These are phyloP conservation scores for Epichloe uncinata DNA, from an alignment of 2,329 filamentous ascomycete species.

Conservation along the genomic window DNA sequence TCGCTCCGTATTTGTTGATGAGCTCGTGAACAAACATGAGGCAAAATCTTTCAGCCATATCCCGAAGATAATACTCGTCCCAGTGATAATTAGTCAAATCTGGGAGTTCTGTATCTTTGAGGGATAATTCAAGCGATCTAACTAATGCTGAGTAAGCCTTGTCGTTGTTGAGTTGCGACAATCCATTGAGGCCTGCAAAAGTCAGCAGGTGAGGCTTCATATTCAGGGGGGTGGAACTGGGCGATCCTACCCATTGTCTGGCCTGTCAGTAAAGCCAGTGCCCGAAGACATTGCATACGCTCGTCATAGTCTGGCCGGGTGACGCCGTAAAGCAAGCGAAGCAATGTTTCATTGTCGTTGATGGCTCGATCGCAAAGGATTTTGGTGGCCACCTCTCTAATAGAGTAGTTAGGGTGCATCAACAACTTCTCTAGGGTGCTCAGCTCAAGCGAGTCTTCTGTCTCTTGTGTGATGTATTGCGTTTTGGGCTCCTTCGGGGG, in stretches of 20 bases:
- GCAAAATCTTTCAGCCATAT: conserved; percentile 46
- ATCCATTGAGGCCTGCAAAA: conserved; percentile 19
- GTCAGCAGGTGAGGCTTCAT: conserved; percentile 9
- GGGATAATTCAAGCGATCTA: conserved; percentile 43
- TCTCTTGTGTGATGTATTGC: conserved; percentile 62
- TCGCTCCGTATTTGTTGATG: conserved; percentile 43
- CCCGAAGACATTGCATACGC: conserved; percentile 42
- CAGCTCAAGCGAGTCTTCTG: conserved; percentile 55
- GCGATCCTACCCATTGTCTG: conserved; percentile 20
- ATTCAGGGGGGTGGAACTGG: not conserved
- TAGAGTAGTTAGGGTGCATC: conserved; percentile 57
- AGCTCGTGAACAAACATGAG: conserved; percentile 45
- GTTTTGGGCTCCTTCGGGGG: conserved; percentile 51
- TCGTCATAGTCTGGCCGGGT: conserved; percentile 45
- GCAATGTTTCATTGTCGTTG: conserved; percentile 41
- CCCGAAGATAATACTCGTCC: conserved; percentile 50
- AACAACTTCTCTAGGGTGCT: conserved; percentile 55
- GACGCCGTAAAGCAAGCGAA: conserved; percentile 42
- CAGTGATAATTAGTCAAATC: conserved; percentile 41
- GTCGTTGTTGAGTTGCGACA: conserved; percentile 35
- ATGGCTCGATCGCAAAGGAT: conserved; percentile 44
- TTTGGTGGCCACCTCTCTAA: conserved; percentile 53
- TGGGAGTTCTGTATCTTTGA: conserved; percentile 36
- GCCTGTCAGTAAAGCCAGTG: conserved; percentile 39
- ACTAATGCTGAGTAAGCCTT: conserved; percentile 44